Evolutionary conservation across 495 filamentous ascomycete species (phyloP), one percentile per base, ranked within the genome.

Genomic region (Tetracladium marchalianum): DNA sequence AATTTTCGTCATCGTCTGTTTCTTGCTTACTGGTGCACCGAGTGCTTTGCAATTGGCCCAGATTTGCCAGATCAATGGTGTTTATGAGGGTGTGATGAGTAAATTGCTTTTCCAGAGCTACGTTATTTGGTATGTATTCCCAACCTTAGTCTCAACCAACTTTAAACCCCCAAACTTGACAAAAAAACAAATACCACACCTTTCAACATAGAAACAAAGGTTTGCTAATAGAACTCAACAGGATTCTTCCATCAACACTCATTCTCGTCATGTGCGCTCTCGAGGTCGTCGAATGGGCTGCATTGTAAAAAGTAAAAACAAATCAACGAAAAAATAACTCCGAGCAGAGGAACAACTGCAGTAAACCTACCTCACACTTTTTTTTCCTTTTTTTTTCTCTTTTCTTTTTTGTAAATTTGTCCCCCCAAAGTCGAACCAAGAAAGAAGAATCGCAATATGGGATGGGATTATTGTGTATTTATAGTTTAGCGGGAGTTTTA

Each of bases 51-150:
- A 98, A 62, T 68, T 98, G 54, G 89, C 93, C 6, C 92, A 98
- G 67, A 98, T 98, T 49, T 98, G 92, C 67, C 93, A 97, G 70
- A 87, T 97, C 64, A 98, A 98, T 62, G 84, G 82, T 47, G 93
- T 97, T 11, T 98, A 86, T 62, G 87, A 96, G 66, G 77, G 80
- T 19, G 85, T 89, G 31, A 97, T 98, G 88, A 84, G 86, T 19
- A 88, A 80, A 60, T 70, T 98, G 38, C 66, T 97, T 15, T 94
- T 97, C 74, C 90, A 95, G 72, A 95, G 90, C 67, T 98, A 98
- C 56, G 92, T 98, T 43, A 80, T 94, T 49, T 95, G 87, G 85
- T 89, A 73, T 66, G 80, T 72, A 31, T 47, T 39, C 11, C 18
- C 38, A 7, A 27, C 18, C 17, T 27, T 44, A 15, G 27, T 43